These are phyloP conservation scores for Vinca minor DNA, from an alignment of 257 asterid species.

Conservation along the genomic window DNA sequence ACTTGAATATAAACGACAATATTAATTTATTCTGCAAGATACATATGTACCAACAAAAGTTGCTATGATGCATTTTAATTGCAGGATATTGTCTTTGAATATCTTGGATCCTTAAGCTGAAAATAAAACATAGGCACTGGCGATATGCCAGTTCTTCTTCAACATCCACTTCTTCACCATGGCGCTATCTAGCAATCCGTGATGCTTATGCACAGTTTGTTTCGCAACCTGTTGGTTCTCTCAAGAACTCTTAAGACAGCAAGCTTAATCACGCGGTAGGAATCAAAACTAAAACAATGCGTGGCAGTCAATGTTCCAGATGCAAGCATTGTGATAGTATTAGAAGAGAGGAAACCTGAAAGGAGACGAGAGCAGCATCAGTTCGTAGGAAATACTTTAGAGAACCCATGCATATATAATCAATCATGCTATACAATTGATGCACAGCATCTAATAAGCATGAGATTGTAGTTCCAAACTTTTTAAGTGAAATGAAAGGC, in stretches of 20 bases:
- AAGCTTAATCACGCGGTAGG: neutral
- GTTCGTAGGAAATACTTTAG: neutral
- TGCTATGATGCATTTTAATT: neutral
- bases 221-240: neutral
- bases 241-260: constrained; percentile 7
- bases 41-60: neutral
- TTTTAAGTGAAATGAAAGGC: neutral
- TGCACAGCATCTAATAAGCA: neutral
- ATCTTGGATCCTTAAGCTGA: neutral
- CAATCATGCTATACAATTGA: neutral
- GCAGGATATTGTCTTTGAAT: too few species aligned
- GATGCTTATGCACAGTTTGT: neutral
- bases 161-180: neutral
- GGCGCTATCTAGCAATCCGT: neutral
- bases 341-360: neutral
- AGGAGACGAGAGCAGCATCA: neutral
- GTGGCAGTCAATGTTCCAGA: neutral
- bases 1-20: constrained; percentile 7
- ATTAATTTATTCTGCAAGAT: too few species aligned
- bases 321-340: neutral
- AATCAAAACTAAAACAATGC: neutral
- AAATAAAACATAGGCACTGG: neutral
- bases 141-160: neutral
- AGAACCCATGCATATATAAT: neutral
- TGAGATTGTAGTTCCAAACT: neutral